phyloP scores from a whole-genome alignment of 129 eudicot species.

The Saussurea involucrata region DNA sequence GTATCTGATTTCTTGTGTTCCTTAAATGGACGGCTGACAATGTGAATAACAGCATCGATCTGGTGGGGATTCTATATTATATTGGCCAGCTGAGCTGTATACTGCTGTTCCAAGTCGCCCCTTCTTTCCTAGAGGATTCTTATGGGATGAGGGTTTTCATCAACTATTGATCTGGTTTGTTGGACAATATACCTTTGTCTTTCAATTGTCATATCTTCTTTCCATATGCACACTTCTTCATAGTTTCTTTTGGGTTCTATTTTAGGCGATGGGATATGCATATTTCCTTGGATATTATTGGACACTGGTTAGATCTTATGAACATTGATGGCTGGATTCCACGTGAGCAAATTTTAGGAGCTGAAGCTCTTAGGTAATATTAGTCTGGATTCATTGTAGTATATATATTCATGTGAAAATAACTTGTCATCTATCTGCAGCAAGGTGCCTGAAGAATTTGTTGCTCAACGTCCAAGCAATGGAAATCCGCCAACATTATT shows the following conservation, averaged over 20 bases:
- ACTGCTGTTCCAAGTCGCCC: constrained; percentile 99
- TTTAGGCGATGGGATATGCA: constrained; percentile 87
- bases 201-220: neutral
- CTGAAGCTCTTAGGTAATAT: constrained; percentile 87
- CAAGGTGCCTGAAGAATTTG: constrained; percentile 90
- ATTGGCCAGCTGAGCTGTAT: constrained; percentile 97
- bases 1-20: neutral
- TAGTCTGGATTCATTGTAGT: constrained; percentile 1
- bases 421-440: constrained; percentile 34
- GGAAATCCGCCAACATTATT: constrained; percentile 96
- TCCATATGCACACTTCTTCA: neutral
- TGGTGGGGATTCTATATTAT: constrained; percentile 58
- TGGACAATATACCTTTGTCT: constrained; percentile 8
- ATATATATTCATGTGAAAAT: neutral
- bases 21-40: constrained; percentile 22
- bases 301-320: constrained; percentile 98
- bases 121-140: constrained; percentile 90
- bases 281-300: constrained; percentile 86
- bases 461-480: constrained; percentile 86
- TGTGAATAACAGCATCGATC: constrained; percentile 46
- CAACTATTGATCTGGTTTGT: constrained; percentile 85
- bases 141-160: constrained; percentile 99
- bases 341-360: constrained; percentile 97
- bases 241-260: neutral
- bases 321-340: constrained; percentile 99